Evolutionary conservation across 805 yeast genomes (phyloP).

Genomic region (Wickerhamomyces kurtzmanii): DNA sequence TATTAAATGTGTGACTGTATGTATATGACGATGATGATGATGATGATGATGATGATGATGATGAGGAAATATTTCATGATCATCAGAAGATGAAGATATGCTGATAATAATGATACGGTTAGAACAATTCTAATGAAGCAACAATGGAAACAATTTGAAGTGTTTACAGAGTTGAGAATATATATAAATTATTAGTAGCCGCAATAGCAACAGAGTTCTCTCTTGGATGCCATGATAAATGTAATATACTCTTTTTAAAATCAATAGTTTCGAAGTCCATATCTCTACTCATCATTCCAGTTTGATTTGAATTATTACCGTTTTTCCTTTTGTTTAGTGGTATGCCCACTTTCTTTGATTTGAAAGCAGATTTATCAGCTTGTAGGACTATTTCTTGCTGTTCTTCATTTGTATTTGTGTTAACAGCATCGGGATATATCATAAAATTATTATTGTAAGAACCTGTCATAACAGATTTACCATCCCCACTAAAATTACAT

Average conservation of each 20-base stretch:
- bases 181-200: conserved; percentile 90
- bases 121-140: too few relatives aligned
- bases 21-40: too few relatives aligned
- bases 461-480: conserved; percentile 89
- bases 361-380: conserved; percentile 97
- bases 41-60: too few relatives aligned
- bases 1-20: too few relatives aligned
- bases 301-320: conserved; percentile 20
- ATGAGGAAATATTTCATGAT: too few relatives aligned
- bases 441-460: conserved; percentile 94
- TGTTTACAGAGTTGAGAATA: conserved; percentile 60
- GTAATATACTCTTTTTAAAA: conserved; percentile 89
- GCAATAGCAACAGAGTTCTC: conserved; percentile 97
- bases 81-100: too few relatives aligned
- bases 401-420: conserved; percentile 13
- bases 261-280: conserved; percentile 59
- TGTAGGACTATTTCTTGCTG: conserved; percentile 68
- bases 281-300: conserved; percentile 32
- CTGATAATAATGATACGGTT: too few relatives aligned
- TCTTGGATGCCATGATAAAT: conserved; percentile 96
- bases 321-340: conserved; percentile 17
- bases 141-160: not conserved
- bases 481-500: conserved; percentile 91
- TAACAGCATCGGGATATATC: conserved; percentile 84
- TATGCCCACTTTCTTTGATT: conserved; percentile 54